These are phyloP conservation scores for Paramecium octaurelia DNA, from an alignment of 73 alveolate species.

Conservation along the genomic window DNA sequence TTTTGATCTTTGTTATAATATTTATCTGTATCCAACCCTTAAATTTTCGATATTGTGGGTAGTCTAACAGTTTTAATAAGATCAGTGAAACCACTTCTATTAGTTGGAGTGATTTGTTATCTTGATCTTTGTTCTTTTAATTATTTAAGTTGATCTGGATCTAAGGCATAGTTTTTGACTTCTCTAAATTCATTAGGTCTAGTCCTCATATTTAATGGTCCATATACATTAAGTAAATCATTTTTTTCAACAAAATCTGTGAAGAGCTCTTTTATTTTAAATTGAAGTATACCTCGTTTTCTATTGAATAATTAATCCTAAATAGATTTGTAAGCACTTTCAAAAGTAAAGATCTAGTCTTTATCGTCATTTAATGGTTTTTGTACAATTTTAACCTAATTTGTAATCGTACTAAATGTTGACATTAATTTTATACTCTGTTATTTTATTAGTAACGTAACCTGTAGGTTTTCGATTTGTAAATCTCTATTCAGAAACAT, in stretches of 20 bases:
- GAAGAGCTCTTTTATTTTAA: slow-evolving; percentile 1
- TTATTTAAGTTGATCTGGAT: neutral
- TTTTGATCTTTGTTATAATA: neutral
- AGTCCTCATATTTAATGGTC: slow-evolving; percentile 51
- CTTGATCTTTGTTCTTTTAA: neutral
- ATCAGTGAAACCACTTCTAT: neutral
- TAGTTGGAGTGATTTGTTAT: neutral
- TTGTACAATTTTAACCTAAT: neutral
- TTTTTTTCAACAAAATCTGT: slow-evolving; percentile 63
- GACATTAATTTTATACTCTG: slow-evolving; percentile 1
- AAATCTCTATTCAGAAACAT: slow-evolving; percentile 43
- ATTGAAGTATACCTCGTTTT: neutral
- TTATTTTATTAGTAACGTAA: neutral
- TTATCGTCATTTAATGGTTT: neutral
- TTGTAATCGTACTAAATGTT: slow-evolving; percentile 16
- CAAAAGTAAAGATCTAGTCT: neutral
- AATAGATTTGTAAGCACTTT: slow-evolving; percentile 3
- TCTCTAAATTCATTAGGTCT: slow-evolving; percentile 62
- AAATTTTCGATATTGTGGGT: neutral
- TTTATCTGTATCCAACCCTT: neutral
- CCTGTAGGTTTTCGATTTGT: neutral
- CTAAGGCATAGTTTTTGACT: slow-evolving; percentile 41
- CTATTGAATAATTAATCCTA: neutral
- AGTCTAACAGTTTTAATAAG: neutral
- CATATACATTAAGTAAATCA: slow-evolving; percentile 59